Base-by-base conservation (phyloP, 192 early-diverging fungal genomes). In the Linnemannia zychae region DNA sequence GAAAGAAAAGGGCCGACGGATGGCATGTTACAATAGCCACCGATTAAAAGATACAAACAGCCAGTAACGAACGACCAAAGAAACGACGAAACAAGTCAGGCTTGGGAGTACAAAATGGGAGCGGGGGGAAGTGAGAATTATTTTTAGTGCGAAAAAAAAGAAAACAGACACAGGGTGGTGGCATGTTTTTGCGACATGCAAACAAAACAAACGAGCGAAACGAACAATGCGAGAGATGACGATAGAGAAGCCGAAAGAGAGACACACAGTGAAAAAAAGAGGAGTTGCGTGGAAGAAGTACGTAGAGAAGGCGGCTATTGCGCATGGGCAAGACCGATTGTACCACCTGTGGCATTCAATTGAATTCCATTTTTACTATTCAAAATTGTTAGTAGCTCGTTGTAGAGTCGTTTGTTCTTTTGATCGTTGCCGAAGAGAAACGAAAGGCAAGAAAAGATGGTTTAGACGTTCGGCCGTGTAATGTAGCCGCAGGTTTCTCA, bases 301-400 rank as follows among this genome's bases (percentile, higher is more conserved):
- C 22, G 22, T 13, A 7, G 12, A 11, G 24, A 28, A 24, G 28
- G 57, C 5, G n/a, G 20, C 5, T 9, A 63, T 33, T 63, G 57
- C 57, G 57, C 57, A 63, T 63, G 57, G 57, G 9, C 53, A 24
- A 63, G 28, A 31, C 57, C 28, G 57, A 63, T 63, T 63, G 57
- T 63, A 63, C 57, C 57, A 63, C 57, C 57, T 44, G 40, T 44
- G 28, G 28, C n/a, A 63, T 3, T 28, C 57, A 31, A 63, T 63
- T 63, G 24, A 63, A 31, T 63, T 63, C 13, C 31, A 33, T 63
- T 49, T 15, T 63, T 63, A 44, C 9, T 6, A 44, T 44, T 3
- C 40, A 44, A 9, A 44, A 9, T 24, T 12, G 1, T 60, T 44
- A 9, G 6, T 60, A 9, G 24, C 31, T 44, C 40, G n/a, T 63